Base-by-base conservation (phyloP, 352 stramenopile species). In the Paralagenidium karlingii region DNA sequence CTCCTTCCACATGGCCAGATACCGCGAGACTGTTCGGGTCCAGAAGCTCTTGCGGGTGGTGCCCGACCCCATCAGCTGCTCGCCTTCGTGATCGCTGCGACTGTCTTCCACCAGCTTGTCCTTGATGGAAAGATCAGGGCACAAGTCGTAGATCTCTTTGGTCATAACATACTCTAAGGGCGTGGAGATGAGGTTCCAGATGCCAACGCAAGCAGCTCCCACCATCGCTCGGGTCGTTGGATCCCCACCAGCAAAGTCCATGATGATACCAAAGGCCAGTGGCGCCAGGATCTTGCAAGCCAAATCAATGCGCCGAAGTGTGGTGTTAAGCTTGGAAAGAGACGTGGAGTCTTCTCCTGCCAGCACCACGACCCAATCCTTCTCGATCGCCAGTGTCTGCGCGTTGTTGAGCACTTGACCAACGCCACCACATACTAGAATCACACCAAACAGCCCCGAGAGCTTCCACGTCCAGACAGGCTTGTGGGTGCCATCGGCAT, bases 341-440 rank as follows among this genome's bases (percentile, higher is more conserved):
- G 31, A 43, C 3, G 48, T 42, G 0, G 63, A 70, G 27, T 82
- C 55, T 2, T 54, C 49, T 1, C 55, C 60, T 5, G 75, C 54
- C 19, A 92, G 63, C 1, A 91, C 74, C n/a, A 91, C 78, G 16
- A 92, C 75, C 80, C 80, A 94, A 44, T 94, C 80, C 20, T 77
- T 73, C 42, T 94, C 75, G 24, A 94, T 62, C 3, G 68, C 78
- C 6, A 89, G 42, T 6, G 76, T 86, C 47, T 84, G 66, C 9
- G 74, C 73, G 26, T 83, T 66, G 36, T 82, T 86, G 4, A 85
- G 64, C 20, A 88, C 58, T 40, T 87, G 71, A 5, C 75, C 75
- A 20, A 82, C 37, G 24, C 71, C 73, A 10, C 78, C 78, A 27
- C 75, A 76, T 15, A 89, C 44, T 2, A 87, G 39, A 1, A 58